Conservation (phyloP, 257 asterid genomes). For the Nicotiana knightiana region DNA sequence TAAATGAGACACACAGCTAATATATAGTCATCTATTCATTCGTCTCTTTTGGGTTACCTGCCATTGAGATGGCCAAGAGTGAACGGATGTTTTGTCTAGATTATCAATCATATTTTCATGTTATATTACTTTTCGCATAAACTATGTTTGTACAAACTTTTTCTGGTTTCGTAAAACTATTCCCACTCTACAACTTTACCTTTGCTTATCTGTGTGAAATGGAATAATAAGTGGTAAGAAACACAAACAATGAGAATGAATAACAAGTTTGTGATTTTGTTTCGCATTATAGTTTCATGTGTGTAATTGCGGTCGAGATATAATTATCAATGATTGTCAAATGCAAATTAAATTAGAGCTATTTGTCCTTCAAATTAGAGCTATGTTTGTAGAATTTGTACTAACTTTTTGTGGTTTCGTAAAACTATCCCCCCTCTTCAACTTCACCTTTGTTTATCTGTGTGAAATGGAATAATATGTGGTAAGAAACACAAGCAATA, state of each 20-base stretch:
- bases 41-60: background rate
- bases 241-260: background rate
- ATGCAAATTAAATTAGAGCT: no score
- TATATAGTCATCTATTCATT: background rate
- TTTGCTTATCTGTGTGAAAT: background rate
- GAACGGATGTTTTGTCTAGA: background rate
- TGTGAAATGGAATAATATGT: background rate
- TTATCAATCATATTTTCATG: background rate
- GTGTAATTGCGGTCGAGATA: background rate
- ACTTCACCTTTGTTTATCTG: background rate
- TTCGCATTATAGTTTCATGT: background rate
- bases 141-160: background rate
- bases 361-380: no score
- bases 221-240: background rate
- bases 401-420: background rate
- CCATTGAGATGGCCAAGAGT: background rate
- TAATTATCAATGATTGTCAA: background rate
- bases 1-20: background rate
- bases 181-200: background rate
- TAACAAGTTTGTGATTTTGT: background rate
- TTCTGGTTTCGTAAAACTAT: background rate
- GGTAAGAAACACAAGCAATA: background rate
- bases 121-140: background rate
- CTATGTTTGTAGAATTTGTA: background rate
- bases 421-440: background rate